Conservation (phyloP, 2,329 filamentous ascomycete genomes). For the Talaromyces sp. region DNA sequence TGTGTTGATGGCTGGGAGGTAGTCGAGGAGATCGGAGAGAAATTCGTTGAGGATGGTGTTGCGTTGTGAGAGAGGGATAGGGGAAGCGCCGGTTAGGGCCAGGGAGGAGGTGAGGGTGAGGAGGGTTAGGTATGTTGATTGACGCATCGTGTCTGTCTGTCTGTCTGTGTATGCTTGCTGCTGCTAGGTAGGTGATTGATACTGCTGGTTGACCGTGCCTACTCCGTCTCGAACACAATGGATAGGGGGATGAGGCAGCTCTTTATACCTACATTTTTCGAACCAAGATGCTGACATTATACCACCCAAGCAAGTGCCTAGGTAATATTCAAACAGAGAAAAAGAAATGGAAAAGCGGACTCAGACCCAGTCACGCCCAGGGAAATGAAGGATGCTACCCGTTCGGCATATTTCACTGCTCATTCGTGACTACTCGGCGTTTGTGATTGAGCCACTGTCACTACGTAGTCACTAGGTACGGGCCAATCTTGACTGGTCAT, state of each 20-base stretch:
- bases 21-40: constrained; percentile 17
- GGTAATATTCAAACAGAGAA: neutral
- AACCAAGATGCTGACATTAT: neutral
- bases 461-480: neutral
- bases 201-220: neutral
- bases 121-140: neutral
- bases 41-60: constrained; percentile 21
- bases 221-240: neutral
- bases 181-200: neutral
- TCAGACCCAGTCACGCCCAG: neutral
- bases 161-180: neutral
- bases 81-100: neutral
- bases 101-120: neutral
- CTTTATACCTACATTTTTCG: neutral
- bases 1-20: constrained; percentile 21
- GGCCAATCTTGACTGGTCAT: neutral
- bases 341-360: neutral
- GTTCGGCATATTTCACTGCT: neutral
- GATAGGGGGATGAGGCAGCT: neutral
- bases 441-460: neutral
- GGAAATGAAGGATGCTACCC: neutral
- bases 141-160: neutral
- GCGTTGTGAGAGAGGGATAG: neutral
- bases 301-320: neutral
- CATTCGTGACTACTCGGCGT: neutral